Evolutionary conservation across 2,329 filamentous ascomycete genomes (phyloP), one percentile per base, ranked within the genome.

Genomic region (Trichoderma afroharzianum): DNA sequence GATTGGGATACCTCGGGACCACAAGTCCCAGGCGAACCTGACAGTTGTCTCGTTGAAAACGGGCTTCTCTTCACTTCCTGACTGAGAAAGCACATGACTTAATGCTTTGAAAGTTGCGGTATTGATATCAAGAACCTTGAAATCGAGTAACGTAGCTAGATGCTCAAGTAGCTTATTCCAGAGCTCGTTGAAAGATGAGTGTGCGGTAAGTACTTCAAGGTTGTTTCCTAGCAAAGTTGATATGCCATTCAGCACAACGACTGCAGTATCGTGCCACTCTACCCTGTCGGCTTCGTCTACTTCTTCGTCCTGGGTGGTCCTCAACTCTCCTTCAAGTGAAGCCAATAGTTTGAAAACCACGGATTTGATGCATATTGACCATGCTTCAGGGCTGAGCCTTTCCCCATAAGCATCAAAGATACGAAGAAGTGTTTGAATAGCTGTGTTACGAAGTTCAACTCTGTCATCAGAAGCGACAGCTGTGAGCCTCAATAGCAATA

Each of bases 401-500:
- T 95, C 92, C 12, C 94, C 94, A 74, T 97, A 97, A 1, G 93
- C 94, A 79, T 97, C 94, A 74, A 98, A 94, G 24, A 98, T 97
- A 59, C 94, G 89, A 70, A 98, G 87, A 4, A 98, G 84, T 0
- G 95, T 98, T 79, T 98, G 95, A 26, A 98, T 93, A 1, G 95
- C 94, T 83, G 93, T 94, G 76, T 95, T 95, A 57, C 93, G 88
- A 57, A 96, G 85, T 78, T 97, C 94, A 3, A 92, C 83, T 61
- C 92, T 87, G 47, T 90, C 87, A 76, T 95, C 92, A 1, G 88
- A 88, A 2, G 93, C 92, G 8, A 95, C 89, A 1, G 88, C 87
- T 0, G 92, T 92, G 3, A 97, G 82, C 33, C 92, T 85, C 3
- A 93, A 82, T 4, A 97, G 83, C 5, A 96, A 83, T 4, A 94